These are phyloP conservation scores for Fraxinus angustifolia DNA, from an alignment of 305 asterid genomes.

Conservation along the genomic window DNA sequence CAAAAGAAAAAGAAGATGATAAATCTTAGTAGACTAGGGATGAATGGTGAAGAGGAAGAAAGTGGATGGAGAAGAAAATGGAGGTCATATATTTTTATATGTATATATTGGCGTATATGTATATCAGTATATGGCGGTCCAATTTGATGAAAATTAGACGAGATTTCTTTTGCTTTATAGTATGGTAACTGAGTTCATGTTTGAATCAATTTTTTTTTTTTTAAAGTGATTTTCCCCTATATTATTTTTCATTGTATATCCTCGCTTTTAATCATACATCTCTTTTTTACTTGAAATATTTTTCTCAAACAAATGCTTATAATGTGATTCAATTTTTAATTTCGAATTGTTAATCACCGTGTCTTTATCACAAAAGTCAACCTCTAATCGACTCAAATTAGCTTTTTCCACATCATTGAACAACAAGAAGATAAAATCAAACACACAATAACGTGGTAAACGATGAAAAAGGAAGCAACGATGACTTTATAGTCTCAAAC, in stretches of 20 bases:
- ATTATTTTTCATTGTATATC: not conserved
- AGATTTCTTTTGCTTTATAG: too few relatives aligned
- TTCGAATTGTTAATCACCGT: too few relatives aligned
- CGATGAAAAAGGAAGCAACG: not conserved
- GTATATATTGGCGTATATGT: too few relatives aligned
- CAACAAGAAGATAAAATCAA: not conserved
- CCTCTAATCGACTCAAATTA: not conserved
- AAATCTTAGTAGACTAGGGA: not conserved
- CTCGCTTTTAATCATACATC: not conserved
- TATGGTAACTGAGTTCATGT: too few relatives aligned
- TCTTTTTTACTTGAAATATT: too few relatives aligned
- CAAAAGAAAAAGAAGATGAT: not conserved
- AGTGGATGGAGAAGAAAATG: not conserved
- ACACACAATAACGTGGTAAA: not conserved
- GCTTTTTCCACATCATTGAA: not conserved
- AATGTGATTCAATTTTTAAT: not conserved
- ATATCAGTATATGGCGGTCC: too few relatives aligned
- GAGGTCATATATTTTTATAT: not conserved
- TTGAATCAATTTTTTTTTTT: too few relatives aligned
- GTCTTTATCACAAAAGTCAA: not conserved
- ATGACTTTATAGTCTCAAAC: not conserved
- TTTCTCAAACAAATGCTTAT: not conserved
- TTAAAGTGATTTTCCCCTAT: too few relatives aligned
- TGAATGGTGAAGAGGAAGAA: not conserved
- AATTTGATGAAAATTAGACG: too few relatives aligned